Evolutionary conservation across 1,284 basidiomycete species (phyloP), one percentile per base, ranked within the genome.

Genomic region (Pseudozyma sp.): DNA sequence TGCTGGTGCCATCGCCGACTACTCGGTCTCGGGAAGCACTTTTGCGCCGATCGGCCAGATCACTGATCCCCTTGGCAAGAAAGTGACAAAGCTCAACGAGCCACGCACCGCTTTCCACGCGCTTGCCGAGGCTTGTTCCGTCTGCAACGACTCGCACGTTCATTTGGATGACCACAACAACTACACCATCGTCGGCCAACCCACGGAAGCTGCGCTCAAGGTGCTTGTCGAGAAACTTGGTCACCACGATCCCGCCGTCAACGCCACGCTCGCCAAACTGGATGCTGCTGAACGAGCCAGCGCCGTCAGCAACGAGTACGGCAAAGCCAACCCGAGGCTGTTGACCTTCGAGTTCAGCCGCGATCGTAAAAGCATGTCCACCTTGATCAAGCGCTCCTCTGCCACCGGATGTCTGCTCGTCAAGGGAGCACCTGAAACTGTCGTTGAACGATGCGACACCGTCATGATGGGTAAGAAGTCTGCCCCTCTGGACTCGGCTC

Each of bases 351-450:
- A 98, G 85, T 99, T 99, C 86, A 93, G 94, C 31, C 91, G 96
- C 37, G 97, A 99, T 85, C 92, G 96, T 84, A 99, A 98, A 87
- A 95, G 94, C 89, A 99, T 98, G 96, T 97, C 95, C 29, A 94
- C 97, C 40, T 89, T 98, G 50, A 90, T 92, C 51, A 60, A 76
- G 40, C 88, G 87, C 67, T 56, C 63, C 9, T 88, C 89, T 68
- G 88, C 88, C 10, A 85, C 85, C 5, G 90, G 90, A 39, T 88
- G 80, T n/a, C 64, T 85, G 51, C 76, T 94, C 80, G 94, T 92
- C 84, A 99, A 99, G 86, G 96, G 97, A 48, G 97, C 96, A 0
- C 96, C 95, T 3, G 96, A 99, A 86, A 91, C 92, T 19, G 92
- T 99, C 39, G 87, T 99, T 64, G 94, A 95, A 54, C 91, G 94